phyloP scores from a whole-genome alignment of 805 yeast genomes.

The Teunomyces aglyptinius region DNA sequence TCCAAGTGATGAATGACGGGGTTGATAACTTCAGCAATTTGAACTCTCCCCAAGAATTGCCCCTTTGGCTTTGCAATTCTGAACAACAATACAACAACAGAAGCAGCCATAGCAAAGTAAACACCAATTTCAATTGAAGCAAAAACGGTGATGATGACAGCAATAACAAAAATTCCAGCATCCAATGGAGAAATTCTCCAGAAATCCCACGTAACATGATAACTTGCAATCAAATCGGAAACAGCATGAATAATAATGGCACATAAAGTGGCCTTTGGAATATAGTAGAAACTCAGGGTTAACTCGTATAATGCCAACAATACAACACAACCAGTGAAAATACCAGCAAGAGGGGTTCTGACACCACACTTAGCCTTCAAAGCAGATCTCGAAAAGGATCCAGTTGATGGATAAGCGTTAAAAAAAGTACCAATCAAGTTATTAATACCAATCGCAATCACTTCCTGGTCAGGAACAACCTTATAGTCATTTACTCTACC shows the following conservation, averaged over 20 bases:
- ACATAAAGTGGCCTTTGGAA: conserved; percentile 83
- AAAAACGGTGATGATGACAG: conserved; percentile 73
- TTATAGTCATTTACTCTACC: conserved; percentile 91
- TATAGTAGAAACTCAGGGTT: conserved; percentile 80
- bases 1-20: conserved; percentile 45
- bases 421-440: conserved; percentile 90
- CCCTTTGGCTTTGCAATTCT: conserved; percentile 81
- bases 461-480: conserved; percentile 89
- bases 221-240: conserved; percentile 74
- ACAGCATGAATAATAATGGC: conserved; percentile 95
- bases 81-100: conserved; percentile 69
- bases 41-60: conserved; percentile 74
- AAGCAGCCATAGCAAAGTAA: conserved; percentile 85
- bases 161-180: conserved; percentile 66
- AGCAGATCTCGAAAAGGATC: conserved; percentile 93
- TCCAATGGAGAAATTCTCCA: conserved; percentile 77
- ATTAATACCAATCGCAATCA: conserved; percentile 89
- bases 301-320: conserved; percentile 80
- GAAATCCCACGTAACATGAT: conserved; percentile 61
- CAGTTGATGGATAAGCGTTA: conserved; percentile 93
- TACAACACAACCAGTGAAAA: conserved; percentile 86
- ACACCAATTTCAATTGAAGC: conserved; percentile 84
- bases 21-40: conserved; percentile 67
- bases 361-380: conserved; percentile 94
- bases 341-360: conserved; percentile 89